phyloP scores from a whole-genome alignment of 441 rosid species.

The Corymbia calophylla region DNA sequence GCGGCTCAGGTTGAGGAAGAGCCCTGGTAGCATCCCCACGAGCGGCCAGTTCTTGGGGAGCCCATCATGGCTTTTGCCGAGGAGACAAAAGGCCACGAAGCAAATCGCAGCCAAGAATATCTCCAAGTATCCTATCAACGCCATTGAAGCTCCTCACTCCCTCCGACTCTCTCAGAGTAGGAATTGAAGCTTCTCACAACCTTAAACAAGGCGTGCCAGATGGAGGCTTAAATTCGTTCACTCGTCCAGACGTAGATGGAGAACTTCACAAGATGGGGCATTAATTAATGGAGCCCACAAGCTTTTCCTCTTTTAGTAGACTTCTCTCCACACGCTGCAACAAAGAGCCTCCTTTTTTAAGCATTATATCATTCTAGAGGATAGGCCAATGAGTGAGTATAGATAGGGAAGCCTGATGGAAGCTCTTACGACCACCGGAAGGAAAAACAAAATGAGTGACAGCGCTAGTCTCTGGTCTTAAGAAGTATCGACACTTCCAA shows the following conservation, averaged over 20 bases:
- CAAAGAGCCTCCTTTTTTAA: background rate
- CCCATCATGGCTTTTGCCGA: too few relatives aligned
- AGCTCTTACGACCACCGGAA: background rate
- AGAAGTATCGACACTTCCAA: too few relatives aligned
- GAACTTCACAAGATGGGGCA: background rate
- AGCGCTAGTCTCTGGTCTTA: background rate
- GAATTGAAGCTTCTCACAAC: background rate
- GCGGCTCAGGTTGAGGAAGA: too few relatives aligned
- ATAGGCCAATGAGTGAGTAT: background rate
- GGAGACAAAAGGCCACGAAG: too few relatives aligned
- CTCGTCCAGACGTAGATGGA: background rate
- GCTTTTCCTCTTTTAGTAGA: background rate
- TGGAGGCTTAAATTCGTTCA: background rate
- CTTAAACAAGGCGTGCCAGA: background rate
- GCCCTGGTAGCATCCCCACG: too few relatives aligned
- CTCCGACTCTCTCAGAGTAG: too few relatives aligned
- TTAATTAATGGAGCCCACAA: background rate
- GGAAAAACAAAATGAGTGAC: background rate
- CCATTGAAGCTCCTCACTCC: too few relatives aligned
- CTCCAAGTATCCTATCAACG: too few relatives aligned
- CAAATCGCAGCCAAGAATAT: too few relatives aligned
- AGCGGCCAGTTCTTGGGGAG: too few relatives aligned
- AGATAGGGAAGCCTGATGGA: too few relatives aligned
- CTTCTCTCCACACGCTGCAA: background rate
- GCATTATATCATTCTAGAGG: background rate